phyloP scores from a whole-genome alignment of 192 early-diverging fungal genomes.

The Umbelopsis sp. region DNA sequence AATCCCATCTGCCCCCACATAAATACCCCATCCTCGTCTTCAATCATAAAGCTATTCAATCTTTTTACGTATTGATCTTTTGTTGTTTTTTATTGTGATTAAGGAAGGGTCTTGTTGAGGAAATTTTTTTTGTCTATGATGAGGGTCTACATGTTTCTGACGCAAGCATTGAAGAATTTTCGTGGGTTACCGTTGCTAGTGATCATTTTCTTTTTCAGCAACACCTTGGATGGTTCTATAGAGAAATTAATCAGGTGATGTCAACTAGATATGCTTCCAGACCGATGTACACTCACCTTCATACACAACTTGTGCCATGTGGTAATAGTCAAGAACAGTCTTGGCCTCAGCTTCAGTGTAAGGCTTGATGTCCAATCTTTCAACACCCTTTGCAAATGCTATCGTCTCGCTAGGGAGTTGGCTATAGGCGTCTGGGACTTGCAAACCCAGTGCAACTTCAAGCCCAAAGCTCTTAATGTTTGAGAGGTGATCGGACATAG shows the following conservation, averaged over 20 bases:
- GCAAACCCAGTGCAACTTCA: constrained; percentile 39
- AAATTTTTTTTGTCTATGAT: background rate
- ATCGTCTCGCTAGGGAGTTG: constrained; percentile 28
- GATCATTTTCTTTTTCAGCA: constrained; percentile 11
- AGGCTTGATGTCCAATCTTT: constrained; percentile 35
- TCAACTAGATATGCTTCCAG: no score
- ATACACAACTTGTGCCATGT: constrained; percentile 33
- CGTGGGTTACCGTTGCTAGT: constrained; percentile 42
- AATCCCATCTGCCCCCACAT: no score
- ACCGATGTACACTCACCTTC: background rate
- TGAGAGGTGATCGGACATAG: constrained; percentile 34
- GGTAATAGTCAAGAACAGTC: constrained; percentile 50
- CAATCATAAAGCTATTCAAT: background rate
- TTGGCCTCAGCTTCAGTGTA: constrained; percentile 48
- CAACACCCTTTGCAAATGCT: constrained; percentile 39
- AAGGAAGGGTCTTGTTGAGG: background rate
- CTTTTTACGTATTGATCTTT: background rate
- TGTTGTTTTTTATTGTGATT: background rate
- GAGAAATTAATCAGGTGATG: background rate
- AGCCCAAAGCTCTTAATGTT: constrained; percentile 37
- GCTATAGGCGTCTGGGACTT: constrained; percentile 37
- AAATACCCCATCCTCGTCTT: background rate
- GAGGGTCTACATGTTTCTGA: constrained; percentile 25
- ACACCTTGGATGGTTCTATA: constrained; percentile 22
- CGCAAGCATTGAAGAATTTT: constrained; percentile 48